A percentile compares a stretch with the other conserved stretches of the same genome.
Evolutionary conservation across 2,329 filamentous ascomycete species (phyloP).

Genomic region (Lachnum nothofagi): DNA sequence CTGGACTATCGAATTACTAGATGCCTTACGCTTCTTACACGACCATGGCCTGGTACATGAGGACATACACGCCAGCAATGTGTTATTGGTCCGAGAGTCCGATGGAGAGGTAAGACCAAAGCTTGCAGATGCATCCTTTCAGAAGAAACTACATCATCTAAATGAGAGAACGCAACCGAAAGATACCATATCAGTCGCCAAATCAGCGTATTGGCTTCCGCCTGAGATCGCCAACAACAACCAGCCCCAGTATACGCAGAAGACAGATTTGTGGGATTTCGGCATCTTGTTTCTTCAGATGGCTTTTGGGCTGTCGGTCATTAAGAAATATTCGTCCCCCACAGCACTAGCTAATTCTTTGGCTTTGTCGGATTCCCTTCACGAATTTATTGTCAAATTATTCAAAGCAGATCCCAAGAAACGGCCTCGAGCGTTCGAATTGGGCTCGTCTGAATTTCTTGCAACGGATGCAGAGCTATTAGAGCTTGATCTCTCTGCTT

Average conservation of each 20-base stretch:
- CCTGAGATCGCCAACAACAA: slow-evolving; percentile 65
- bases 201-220: slow-evolving; percentile 77
- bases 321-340: slow-evolving; percentile 74
- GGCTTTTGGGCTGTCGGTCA: slow-evolving; percentile 77
- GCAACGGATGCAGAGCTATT: slow-evolving; percentile 60
- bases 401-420: slow-evolving; percentile 83
- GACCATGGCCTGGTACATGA: slow-evolving; percentile 79
- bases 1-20: slow-evolving; percentile 88
- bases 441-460: slow-evolving; percentile 60
- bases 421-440: slow-evolving; percentile 73
- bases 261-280: slow-evolving; percentile 93
- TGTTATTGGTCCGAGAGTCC: slow-evolving; percentile 67
- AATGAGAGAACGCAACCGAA: slow-evolving; percentile 48
- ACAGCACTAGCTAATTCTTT: slow-evolving; percentile 66
- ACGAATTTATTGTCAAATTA: slow-evolving; percentile 75
- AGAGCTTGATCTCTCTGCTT: slow-evolving; percentile 33
- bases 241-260: slow-evolving; percentile 61
- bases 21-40: slow-evolving; percentile 83
- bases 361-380: slow-evolving; percentile 66
- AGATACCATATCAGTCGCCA: slow-evolving; percentile 54
- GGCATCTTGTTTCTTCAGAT: slow-evolving; percentile 90
- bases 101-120: slow-evolving; percentile 68
- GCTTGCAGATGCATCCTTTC: slow-evolving; percentile 68
- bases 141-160: slow-evolving; percentile 61
- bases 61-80: slow-evolving; percentile 72